Evolutionary conservation across 257 asterid species (phyloP), one percentile per base, ranked within the genome.

Genomic region (Eustoma russellianum): DNA sequence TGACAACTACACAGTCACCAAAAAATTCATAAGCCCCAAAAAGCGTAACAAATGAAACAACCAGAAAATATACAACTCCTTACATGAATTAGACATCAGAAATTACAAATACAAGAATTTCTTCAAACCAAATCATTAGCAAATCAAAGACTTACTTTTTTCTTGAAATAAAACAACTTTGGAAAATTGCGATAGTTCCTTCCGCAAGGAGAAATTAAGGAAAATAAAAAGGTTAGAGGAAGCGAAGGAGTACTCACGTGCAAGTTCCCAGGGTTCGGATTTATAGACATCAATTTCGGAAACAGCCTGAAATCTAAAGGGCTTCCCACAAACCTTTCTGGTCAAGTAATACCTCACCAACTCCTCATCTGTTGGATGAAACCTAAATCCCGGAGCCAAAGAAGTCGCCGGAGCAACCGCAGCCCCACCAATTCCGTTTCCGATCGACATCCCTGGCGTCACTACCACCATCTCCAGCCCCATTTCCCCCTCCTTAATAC

Each of bases 251-350:
- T 55, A 14, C 6, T 59, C 58, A 88, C 97, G 79, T 60, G 87
- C 83, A 63, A 90, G 93, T 65, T 90, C 91, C 88, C 94, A 90
- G 0, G 97, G 97, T 73, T 90, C 97, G 62, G 97, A 90, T 90
- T 90, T 90, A 80, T 90, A 90, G 34, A 90, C 96, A 74, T 90
- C 97, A 66, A 86, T 79, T 64, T 90, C 97, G 30, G 81, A 60
- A 14, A 90, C 96, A 48, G 97, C 97, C 54, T 86, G 85, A 60
- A 90, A 83, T 24, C 94, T 66, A 52, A 90, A 86, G 28, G 94
- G 94, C 78, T 76, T 79, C 43, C 80, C 80, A 45, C 93, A 86
- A 38, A 80, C 97, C 68, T 86, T 89, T 72, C 97, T 73, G 81
- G 86, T 80, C 50, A 89, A 61, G 62, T 90, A 90, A 14, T 86